Percentiles rank a stretch among this genome's conserved stretches.
Conservation (phyloP, 2,329 filamentous ascomycete genomes). For the Diplodia corticola region DNA sequence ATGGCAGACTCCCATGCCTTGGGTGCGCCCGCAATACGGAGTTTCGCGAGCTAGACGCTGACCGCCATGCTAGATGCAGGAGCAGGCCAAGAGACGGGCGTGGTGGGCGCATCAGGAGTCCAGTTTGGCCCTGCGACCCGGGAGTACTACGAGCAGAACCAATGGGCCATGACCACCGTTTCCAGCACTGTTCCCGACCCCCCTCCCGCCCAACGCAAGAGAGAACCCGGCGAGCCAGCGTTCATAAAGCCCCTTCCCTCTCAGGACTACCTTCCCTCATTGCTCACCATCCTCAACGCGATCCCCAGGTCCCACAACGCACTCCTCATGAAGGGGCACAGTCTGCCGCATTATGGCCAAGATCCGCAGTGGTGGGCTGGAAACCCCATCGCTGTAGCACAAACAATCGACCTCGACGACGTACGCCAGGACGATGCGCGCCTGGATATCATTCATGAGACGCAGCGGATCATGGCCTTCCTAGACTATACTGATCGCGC, state of each 20-base stretch:
- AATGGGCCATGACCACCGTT: conserved; percentile 58
- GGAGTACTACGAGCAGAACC: conserved; percentile 53
- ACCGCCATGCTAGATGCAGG: conserved; percentile 8
- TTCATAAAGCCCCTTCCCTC: conserved; percentile 59
- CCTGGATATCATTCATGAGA: conserved; percentile 56
- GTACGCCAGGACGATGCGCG: conserved; percentile 39
- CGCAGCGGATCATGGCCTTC: conserved; percentile 63
- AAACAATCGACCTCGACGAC: conserved; percentile 47
- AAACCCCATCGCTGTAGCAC: conserved; percentile 50
- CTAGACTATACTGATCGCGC: conserved; percentile 58
- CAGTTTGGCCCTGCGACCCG: conserved; percentile 57
- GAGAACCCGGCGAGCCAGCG: conserved; percentile 52
- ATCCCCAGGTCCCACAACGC: conserved; percentile 61
- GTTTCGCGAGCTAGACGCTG: conserved; percentile 1
- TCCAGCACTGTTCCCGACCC: conserved; percentile 54
- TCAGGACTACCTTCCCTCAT: conserved; percentile 56
- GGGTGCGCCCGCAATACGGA: not conserved
- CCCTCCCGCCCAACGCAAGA: conserved; percentile 51
- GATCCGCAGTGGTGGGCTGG: conserved; percentile 65
- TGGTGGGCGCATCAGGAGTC: conserved; percentile 40
- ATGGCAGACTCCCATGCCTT: conserved; percentile 3
- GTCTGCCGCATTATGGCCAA: conserved; percentile 51
- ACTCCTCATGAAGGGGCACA: conserved; percentile 41
- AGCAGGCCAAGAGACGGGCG: conserved; percentile 54
- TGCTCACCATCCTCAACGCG: conserved; percentile 62